Base-by-base conservation (phyloP, 2,329 filamentous ascomycete species). In the Hypoxylon sp. region DNA sequence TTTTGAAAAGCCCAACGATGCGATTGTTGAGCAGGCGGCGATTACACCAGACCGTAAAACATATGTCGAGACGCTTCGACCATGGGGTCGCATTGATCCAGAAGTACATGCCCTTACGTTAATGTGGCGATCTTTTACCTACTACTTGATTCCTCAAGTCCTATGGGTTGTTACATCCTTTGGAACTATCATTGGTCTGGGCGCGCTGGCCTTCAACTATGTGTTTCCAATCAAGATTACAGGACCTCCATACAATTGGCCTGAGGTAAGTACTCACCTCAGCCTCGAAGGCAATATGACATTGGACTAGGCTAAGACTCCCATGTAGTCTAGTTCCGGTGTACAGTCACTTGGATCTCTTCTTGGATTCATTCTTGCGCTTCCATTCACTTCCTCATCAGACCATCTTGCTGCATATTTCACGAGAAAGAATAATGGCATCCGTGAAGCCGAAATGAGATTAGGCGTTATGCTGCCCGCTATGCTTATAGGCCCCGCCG, bases 81-180 rank as follows among this genome's bases (percentile, higher is more conserved):
- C 76, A 1, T 82, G 78, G 78, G 78, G 80, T 5, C 68, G 73
- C 2, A 76, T 80, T 51, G 80, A 84, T 63, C 78, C 73, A 5
- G 75, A 81, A 0, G 76, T 80, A 0, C 74, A 80, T 22, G 81
- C 83, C 66, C 80, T 83, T 60, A 77, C 78, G 59, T 80, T 82
- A 1, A 79, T 83, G 61, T 63, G 80, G 35, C 77, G 82, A 11
- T 83, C 81, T 0, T 83, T 84, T 63, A 81, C 81, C 1, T 83
- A 83, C 62, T 81, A 83, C 66, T 73, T 81, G 3, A 80, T 84
- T 0, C 82, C 82, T 0, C 81, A 82, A 31, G 82, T 84, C 0
- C 76, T 84, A 51, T 84, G 82, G 82, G 82, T 84, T 4, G 79
- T 84, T 50, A 79, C 80, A 1, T 83, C 80, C 1, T 84, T 82